Percentiles rank a stretch among this genome's conserved stretches.
Conservation (phyloP, 2,329 filamentous ascomycete genomes). For the Aspergillus uvarum region DNA sequence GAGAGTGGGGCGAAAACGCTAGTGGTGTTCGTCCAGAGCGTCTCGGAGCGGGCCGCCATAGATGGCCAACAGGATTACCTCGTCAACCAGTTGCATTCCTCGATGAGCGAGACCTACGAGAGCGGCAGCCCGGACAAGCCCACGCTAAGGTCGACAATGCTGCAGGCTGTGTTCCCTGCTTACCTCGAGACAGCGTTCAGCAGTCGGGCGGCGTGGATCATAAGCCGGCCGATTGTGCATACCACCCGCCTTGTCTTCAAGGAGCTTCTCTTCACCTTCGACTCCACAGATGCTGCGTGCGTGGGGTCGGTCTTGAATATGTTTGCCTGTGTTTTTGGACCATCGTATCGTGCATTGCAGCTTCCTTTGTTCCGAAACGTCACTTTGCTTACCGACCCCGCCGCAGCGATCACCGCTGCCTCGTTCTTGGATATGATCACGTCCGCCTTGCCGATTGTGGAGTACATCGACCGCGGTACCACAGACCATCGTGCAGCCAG, state of each 20-base stretch:
- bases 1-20: slow-evolving; percentile 54
- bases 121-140: slow-evolving; percentile 39
- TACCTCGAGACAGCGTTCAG: slow-evolving; percentile 54
- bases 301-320: slow-evolving; percentile 38
- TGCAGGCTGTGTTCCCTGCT: slow-evolving; percentile 57
- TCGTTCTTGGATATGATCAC: slow-evolving; percentile 44
- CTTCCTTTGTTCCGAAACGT: slow-evolving; percentile 33
- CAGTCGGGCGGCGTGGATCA: slow-evolving; percentile 51
- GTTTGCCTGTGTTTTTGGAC: slow-evolving; percentile 41
- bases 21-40: slow-evolving; percentile 58
- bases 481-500: slow-evolving; percentile 8
- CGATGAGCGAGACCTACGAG: slow-evolving; percentile 50
- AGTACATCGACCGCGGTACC: slow-evolving; percentile 48
- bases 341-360: slow-evolving; percentile 38
- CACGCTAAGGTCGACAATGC: slow-evolving; percentile 52
- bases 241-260: slow-evolving; percentile 46
- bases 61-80: slow-evolving; percentile 60
- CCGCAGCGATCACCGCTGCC: slow-evolving; percentile 39
- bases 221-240: slow-evolving; percentile 54
- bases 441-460: slow-evolving; percentile 43
- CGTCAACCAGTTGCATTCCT: slow-evolving; percentile 52
- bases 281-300: slow-evolving; percentile 42
- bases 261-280: slow-evolving; percentile 48
- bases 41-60: slow-evolving; percentile 58
- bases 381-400: slow-evolving; percentile 38